These are phyloP conservation scores for Chamaecrista fasciculata DNA, from an alignment of 306 rosid genomes.

Conservation along the genomic window DNA sequence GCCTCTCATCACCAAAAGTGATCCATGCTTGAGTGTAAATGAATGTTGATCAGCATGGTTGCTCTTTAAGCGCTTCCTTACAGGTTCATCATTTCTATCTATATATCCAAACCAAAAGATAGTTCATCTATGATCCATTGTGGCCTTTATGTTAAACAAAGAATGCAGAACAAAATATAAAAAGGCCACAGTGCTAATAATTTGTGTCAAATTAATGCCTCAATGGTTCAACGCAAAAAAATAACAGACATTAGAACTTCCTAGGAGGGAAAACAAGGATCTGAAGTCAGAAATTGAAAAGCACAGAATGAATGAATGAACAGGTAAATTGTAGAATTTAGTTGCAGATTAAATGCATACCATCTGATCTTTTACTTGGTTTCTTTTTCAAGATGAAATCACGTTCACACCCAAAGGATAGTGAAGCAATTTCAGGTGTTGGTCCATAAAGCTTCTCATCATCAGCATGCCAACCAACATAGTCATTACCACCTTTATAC, in stretches of 20 bases:
- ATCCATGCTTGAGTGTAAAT: slow-evolving; percentile 78
- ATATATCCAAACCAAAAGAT: slow-evolving; percentile 27
- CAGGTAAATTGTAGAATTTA: slow-evolving; percentile 1
- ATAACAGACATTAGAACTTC: not conserved
- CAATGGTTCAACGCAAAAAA: not conserved
- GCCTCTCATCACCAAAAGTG: slow-evolving; percentile 87
- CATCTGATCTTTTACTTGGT: slow-evolving; percentile 43
- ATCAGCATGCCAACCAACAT: slow-evolving; percentile 95
- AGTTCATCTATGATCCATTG: not conserved
- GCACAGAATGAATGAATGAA: not conserved
- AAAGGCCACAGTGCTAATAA: not conserved
- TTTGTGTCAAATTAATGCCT: not conserved
- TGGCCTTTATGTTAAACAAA: not conserved
- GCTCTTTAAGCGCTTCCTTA: slow-evolving; percentile 60
- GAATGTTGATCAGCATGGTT: slow-evolving; percentile 50
- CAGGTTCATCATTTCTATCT: slow-evolving; percentile 54
- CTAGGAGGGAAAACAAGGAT: not conserved
- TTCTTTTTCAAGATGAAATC: slow-evolving; percentile 80
- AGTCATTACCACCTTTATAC: slow-evolving; percentile 80
- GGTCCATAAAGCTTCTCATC: slow-evolving; percentile 87
- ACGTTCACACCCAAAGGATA: slow-evolving; percentile 85
- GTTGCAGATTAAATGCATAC: slow-evolving; percentile 38
- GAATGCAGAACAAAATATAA: not conserved
- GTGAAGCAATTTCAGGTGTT: slow-evolving; percentile 81
- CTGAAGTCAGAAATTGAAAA: not conserved